These are phyloP conservation scores for Apiotrichum gamsii DNA, from an alignment of 1,284 basidiomycete species.

Conservation along the genomic window DNA sequence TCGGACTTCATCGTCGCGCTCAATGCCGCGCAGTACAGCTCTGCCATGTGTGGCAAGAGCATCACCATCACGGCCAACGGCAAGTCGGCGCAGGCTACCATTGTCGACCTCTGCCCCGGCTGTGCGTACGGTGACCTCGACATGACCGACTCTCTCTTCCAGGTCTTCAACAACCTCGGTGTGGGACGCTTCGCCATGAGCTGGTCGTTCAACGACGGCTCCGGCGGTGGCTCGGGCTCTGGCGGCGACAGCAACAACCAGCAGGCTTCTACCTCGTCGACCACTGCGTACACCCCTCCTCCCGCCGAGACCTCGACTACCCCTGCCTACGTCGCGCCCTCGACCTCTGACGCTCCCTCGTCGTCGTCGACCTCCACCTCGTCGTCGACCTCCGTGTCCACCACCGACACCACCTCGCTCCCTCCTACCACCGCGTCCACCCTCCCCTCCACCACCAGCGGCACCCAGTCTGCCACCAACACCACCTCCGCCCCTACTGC, in stretches of 20 bases:
- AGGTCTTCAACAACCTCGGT: slow-evolving; percentile 36
- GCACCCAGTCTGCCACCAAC: slow-evolving; percentile 5
- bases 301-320: slow-evolving; percentile 1
- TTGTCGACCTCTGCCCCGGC: slow-evolving; percentile 57
- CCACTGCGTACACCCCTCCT: neutral
- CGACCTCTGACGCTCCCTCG: neutral
- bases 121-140: slow-evolving; percentile 61
- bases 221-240: slow-evolving; percentile 10
- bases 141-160: slow-evolving; percentile 68
- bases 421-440: no score
- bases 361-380: neutral
- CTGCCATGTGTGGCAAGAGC: slow-evolving; percentile 58
- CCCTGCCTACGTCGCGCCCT: slow-evolving; percentile 3
- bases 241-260: neutral
- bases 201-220: slow-evolving; percentile 55
- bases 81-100: slow-evolving; percentile 56
- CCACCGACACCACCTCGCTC: neutral
- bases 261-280: neutral
- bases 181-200: slow-evolving; percentile 56
- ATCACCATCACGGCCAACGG: slow-evolving; percentile 62
- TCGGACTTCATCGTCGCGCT: slow-evolving; percentile 45
- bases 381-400: neutral
- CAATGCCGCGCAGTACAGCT: slow-evolving; percentile 44
- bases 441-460: slow-evolving; percentile 12
- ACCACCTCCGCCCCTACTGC: slow-evolving; percentile 3